phyloP scores from a whole-genome alignment of 306 rosid genomes.

The Gillenia trifoliata region DNA sequence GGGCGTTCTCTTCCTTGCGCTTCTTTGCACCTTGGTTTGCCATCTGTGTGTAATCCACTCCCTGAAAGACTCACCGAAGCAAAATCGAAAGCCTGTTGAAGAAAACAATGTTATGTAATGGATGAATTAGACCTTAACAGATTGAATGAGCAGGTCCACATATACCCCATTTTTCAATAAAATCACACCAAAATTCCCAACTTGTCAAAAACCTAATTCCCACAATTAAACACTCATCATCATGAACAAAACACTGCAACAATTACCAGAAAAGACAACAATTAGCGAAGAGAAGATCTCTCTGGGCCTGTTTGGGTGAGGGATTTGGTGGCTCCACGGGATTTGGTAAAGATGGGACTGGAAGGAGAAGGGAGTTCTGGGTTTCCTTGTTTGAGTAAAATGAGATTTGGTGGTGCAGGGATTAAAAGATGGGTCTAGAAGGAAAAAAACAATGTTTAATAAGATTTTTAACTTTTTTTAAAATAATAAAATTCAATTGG shows the following conservation, averaged over 20 bases:
- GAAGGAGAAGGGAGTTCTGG: no score
- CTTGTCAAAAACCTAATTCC: background rate
- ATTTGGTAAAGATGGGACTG: no score
- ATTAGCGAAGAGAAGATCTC: no score
- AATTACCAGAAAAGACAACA: background rate
- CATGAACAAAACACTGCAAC: background rate
- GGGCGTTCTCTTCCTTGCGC: slow-evolving; percentile 85
- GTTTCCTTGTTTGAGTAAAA: no score
- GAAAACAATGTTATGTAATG: background rate
- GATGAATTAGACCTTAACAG: background rate
- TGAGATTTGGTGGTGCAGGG: no score
- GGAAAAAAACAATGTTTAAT: no score
- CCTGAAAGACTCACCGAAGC: background rate
- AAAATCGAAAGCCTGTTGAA: background rate
- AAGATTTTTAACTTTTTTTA: no score
- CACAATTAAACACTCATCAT: background rate
- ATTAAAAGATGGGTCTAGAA: no score
- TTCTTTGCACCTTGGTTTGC: slow-evolving; percentile 98
- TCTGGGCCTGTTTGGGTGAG: no score
- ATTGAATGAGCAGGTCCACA: background rate
- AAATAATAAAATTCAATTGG: no score
- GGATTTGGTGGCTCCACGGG: no score
- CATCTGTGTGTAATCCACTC: slow-evolving; percentile 30
- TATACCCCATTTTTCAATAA: background rate
- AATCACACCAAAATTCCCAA: background rate